These are phyloP conservation scores for Elsinoe arachidis DNA, from an alignment of 2,329 filamentous ascomycete genomes.

Conservation along the genomic window DNA sequence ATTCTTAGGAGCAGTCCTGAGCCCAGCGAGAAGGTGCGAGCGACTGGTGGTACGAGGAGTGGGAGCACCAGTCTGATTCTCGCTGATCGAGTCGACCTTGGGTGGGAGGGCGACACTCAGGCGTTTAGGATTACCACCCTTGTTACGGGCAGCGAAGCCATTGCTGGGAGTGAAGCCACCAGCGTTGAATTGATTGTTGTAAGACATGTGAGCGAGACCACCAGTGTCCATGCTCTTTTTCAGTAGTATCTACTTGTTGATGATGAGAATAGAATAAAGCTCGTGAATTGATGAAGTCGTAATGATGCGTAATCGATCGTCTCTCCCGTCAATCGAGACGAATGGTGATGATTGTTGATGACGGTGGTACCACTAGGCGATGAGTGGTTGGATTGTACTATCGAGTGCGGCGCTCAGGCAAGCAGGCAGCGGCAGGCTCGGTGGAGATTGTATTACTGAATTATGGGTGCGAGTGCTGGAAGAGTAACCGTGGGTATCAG, in stretches of 20 bases:
- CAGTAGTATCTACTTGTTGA: conserved; percentile 15
- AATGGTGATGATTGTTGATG: neutral
- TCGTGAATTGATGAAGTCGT: conserved; percentile 13
- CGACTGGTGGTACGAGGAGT: conserved; percentile 82
- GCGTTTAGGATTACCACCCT: conserved; percentile 82
- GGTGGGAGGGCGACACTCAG: conserved; percentile 66
- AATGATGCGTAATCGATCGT: conserved; percentile 7
- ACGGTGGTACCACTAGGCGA: neutral
- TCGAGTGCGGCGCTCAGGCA: conserved; percentile 10
- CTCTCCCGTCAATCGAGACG: conserved; percentile 8
- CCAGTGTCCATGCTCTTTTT: conserved; percentile 73
- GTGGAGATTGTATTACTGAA: conserved; percentile 8
- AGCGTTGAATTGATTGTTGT: conserved; percentile 61
- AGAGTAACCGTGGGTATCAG: neutral
- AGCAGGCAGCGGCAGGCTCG: conserved; percentile 10
- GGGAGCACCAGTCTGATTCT: conserved; percentile 59
- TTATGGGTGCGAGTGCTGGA: conserved; percentile 1
- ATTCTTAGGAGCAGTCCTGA: conserved; percentile 89
- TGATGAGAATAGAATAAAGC: conserved; percentile 9
- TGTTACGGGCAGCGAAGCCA: conserved; percentile 76
- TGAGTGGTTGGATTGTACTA: neutral
- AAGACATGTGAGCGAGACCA: conserved; percentile 99
- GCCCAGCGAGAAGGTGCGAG: conserved; percentile 83
- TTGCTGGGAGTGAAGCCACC: conserved; percentile 67
- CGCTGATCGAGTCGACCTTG: conserved; percentile 59